phyloP scores from a whole-genome alignment of 176 grass and related monocot genomes.

The Ananas comosus region DNA sequence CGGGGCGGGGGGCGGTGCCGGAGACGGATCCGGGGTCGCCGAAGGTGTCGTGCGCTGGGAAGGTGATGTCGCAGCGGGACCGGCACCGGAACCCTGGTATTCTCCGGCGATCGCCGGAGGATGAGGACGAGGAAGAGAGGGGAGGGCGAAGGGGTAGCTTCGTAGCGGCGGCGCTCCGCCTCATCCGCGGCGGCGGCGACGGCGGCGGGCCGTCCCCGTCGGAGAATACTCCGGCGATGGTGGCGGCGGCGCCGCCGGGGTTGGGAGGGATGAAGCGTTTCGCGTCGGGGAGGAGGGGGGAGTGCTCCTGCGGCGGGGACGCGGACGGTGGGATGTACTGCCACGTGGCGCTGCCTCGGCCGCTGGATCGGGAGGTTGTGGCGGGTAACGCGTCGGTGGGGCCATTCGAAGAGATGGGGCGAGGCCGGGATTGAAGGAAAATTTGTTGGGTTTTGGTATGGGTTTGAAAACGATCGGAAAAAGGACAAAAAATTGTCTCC shows the following conservation, averaged over 20 bases:
- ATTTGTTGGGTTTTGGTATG: too few species aligned
- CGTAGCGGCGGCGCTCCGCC: not conserved
- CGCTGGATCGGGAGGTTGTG: conserved; percentile 14
- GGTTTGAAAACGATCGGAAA: too few species aligned
- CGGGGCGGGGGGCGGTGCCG: conserved; percentile 29
- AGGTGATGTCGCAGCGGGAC: conserved; percentile 50
- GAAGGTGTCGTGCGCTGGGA: conserved; percentile 90
- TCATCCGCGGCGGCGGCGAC: conserved; percentile 31
- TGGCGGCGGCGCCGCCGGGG: conserved; percentile 4
- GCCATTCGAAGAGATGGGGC: not conserved
- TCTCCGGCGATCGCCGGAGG: not conserved
- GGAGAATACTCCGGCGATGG: not conserved
- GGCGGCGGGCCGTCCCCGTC: conserved; percentile 16
- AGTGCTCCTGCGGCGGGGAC: conserved; percentile 36
- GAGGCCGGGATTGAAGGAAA: not conserved
- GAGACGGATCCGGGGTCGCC: conserved; percentile 59
- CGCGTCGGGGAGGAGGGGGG: conserved; percentile 46
- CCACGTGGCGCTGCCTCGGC: conserved; percentile 26
- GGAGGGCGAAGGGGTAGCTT: conserved; percentile 39
- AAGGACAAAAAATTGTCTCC: too few species aligned
- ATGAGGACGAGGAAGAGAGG: not conserved
- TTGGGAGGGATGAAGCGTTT: conserved; percentile 52
- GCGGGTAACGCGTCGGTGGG: not conserved
- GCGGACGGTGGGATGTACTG: conserved; percentile 2
- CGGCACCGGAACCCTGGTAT: conserved; percentile 16